phyloP scores from a whole-genome alignment of 2,329 filamentous ascomycete species.

The Arthrocladium fulminans region DNA sequence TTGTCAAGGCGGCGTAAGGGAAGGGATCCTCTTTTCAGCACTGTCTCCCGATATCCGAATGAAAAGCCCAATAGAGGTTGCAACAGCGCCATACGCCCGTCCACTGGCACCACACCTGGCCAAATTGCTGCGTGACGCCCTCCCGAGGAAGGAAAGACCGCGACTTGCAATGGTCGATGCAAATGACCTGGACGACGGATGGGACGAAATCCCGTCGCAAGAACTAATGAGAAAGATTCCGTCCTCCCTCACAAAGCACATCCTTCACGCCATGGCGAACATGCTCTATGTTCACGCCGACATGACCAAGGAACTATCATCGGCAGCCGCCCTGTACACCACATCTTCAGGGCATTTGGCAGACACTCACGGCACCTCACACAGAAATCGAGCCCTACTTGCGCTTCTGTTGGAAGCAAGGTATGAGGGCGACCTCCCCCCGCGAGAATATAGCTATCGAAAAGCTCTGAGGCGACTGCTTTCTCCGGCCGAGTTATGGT shows the following conservation, averaged over 20 bases:
- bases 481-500: conserved; percentile 51
- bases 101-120: conserved; percentile 40
- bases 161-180: neutral
- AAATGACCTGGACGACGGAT: conserved; percentile 3
- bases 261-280: conserved; percentile 52
- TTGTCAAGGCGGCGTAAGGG: conserved; percentile 77
- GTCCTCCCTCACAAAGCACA: conserved; percentile 20
- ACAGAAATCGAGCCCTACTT: conserved; percentile 61
- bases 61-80: conserved; percentile 58
- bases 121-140: conserved; percentile 38
- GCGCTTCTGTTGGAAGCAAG: conserved; percentile 63
- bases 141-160: conserved; percentile 30
- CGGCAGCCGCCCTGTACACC: conserved; percentile 62
- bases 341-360: conserved; percentile 61
- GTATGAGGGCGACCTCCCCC: conserved; percentile 60
- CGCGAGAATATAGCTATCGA: conserved; percentile 49
- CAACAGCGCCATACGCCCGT: conserved; percentile 45
- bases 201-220: conserved; percentile 1
- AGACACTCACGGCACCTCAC: conserved; percentile 62
- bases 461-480: conserved; percentile 45
- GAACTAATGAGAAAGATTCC: neutral
- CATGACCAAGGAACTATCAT: conserved; percentile 46
- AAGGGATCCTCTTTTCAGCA: conserved; percentile 60
- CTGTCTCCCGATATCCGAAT: conserved; percentile 52
- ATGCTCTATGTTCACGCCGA: conserved; percentile 47